Base-by-base conservation (phyloP, 306 rosid species). In the Castanea crenata region DNA sequence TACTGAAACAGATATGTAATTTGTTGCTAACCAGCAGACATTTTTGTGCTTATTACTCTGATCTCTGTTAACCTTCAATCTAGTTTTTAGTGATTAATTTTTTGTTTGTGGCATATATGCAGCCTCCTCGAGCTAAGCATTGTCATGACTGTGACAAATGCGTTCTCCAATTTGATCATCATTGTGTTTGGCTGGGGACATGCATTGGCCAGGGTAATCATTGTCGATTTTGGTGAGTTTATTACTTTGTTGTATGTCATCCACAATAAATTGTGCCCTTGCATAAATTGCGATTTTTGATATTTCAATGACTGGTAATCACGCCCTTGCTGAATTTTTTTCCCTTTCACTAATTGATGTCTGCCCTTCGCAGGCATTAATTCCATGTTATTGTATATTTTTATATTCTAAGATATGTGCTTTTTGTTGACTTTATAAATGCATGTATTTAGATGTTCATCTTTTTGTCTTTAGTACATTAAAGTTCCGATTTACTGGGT, bases 171-270 rank as follows among this genome's bases (percentile, higher is more conserved):
- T 96, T 96, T 83, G 99, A 96, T 88, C 99, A 96, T 79, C 99
- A 96, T 71, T 96, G 99, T 87, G 99, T 96, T 78, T 96, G 99
- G 99, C 97, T 96, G 46, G 99, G 99, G 73, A 96, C 94, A 55
- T 96, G 99, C 87, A 89, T 96, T 88, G 99, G 99, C 76, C 90
- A 79, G 96, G 89, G 92, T 44, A 96, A 96, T 64, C 98, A 96
- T 86, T 93, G 98, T 84, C 90, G 57, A 77, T 96, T 96, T 91
- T 96, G 98, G 99, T 96, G 88, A 92, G 99, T 93, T 59, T 69
- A 46, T 41, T 64, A 69, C 70, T 67, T 75, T 78, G 55, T 41
- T 56, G 61, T 65, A 27, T 65, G 69, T 70, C 67, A 62, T 74
- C 63, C 81, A 27, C 18, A 15, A 31, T 13, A 12, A 9, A 27